A percentile compares a stretch with the other conserved stretches of the same genome.
Conservation (phyloP, 108 stramenopile genomes). For the Schizochytrium sp. region DNA sequence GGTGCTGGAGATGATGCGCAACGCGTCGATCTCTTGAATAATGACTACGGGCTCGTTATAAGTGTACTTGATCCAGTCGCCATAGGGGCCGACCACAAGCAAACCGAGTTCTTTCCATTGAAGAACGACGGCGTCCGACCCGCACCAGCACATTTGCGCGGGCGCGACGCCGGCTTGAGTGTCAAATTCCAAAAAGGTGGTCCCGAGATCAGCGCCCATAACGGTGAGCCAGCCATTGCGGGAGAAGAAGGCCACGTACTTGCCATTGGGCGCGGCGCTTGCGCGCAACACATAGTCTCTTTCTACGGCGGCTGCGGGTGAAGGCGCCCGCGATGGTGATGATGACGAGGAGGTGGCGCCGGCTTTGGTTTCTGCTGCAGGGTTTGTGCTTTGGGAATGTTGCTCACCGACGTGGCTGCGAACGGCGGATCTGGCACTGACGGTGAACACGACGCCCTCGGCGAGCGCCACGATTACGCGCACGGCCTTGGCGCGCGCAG, state of each 20-base stretch:
- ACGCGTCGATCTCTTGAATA: constrained; percentile 84
- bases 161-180: constrained; percentile 62
- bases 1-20: constrained; percentile 70
- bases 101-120: constrained; percentile 84
- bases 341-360: neutral
- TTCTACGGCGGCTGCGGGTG: neutral
- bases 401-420: neutral
- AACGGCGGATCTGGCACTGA: neutral
- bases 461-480: neutral
- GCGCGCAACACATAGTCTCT: constrained; percentile 51
- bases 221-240: constrained; percentile 75
- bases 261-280: constrained; percentile 82
- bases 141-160: constrained; percentile 82
- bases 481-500: neutral
- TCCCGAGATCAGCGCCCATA: constrained; percentile 75
- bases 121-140: constrained; percentile 81
- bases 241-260: constrained; percentile 83
- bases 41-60: constrained; percentile 66
- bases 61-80: constrained; percentile 82
- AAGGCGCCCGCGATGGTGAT: neutral
- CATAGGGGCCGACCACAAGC: constrained; percentile 87
- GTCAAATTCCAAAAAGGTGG: constrained; percentile 74
- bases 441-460: neutral
- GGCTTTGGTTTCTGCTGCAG: neutral
- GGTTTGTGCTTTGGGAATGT: neutral